Evolutionary conservation across 2,329 filamentous ascomycete species (phyloP), one percentile per base, ranked within the genome.

Genomic region (Calonectria leucothoes): DNA sequence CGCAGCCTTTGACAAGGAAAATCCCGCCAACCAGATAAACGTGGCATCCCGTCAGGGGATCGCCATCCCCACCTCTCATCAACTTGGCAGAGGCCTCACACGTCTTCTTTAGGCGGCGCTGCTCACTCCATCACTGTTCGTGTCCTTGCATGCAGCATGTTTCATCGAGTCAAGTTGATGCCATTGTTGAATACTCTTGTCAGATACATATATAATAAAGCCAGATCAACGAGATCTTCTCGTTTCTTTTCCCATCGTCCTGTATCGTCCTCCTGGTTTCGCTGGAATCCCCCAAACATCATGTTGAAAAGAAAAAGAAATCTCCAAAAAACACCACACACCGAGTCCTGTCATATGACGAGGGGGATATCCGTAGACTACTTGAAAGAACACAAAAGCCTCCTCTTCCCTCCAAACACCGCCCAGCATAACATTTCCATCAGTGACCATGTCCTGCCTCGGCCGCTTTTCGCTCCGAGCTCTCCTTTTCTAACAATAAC

Each of bases 401-500:
- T 42, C 48, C 45, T 20, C 33, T 15, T 48, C 59, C 59, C 31
- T 33, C 45, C 37, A 39, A 17, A n/a, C 31, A 57, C 33, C 31
- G 37, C 33, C 29, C 48, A 25, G 33, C 15, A 39, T 31, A 23
- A 20, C 20, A 31, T 27, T 3, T 33, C 70, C 23, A 55, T 75
- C 35, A 78, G 68, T 59, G 72, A 31, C 52, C 72, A 23, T 49
- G 71, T 51, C 11, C 70, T 61, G 48, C 71, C 69, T 37, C 69
- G 25, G 69, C 65, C 37, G 73, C 69, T 20, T 76, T 77, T 27
- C 77, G 74, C 69, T 78, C 78, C 6, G 76, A 75, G 25, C 85
- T 84, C 74, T 89, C 85, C 74, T 87, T 88, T 69, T 91, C 91
- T 15, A 93, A 81, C 25, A 92, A 84, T 57, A 84, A 83, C 42